These are phyloP conservation scores for Trapa bicornis DNA, from an alignment of 345 rosid genomes.

Conservation along the genomic window DNA sequence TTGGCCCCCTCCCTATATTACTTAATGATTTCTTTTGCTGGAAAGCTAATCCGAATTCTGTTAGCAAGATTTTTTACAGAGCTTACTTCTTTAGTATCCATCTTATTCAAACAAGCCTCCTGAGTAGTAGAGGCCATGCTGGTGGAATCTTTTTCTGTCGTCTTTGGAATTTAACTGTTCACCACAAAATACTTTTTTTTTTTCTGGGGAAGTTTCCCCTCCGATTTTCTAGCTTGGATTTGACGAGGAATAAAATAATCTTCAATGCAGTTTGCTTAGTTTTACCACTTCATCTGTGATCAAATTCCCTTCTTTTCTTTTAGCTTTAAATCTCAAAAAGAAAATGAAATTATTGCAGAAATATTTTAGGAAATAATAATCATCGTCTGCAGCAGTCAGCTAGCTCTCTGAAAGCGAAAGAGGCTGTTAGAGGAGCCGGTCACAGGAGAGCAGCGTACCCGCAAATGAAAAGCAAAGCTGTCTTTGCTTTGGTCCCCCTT, in stretches of 20 bases:
- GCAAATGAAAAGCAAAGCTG: slow-evolving; percentile 1
- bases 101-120: no score
- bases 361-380: neutral
- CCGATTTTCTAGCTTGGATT: neutral
- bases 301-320: no score
- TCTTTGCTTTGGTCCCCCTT: neutral
- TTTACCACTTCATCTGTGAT: no score
- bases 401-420: slow-evolving; percentile 1
- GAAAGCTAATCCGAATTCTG: no score
- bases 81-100: no score
- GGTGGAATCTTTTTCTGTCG: no score
- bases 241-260: no score
- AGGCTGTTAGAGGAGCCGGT: neutral
- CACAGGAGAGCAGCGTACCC: neutral
- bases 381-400: neutral
- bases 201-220: neutral
- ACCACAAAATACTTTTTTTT: neutral
- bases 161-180: neutral
- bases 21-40: no score
- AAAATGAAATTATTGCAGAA: neutral
- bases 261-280: no score
- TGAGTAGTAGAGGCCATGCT: no score
- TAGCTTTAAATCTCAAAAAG: neutral
- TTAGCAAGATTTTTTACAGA: no score
- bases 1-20: neutral